Percentiles rank a stretch among this genome's conserved stretches.
Evolutionary conservation across 2,329 filamentous ascomycete genomes (phyloP).

Genomic region (Stagonosporopsis rhizophila): DNA sequence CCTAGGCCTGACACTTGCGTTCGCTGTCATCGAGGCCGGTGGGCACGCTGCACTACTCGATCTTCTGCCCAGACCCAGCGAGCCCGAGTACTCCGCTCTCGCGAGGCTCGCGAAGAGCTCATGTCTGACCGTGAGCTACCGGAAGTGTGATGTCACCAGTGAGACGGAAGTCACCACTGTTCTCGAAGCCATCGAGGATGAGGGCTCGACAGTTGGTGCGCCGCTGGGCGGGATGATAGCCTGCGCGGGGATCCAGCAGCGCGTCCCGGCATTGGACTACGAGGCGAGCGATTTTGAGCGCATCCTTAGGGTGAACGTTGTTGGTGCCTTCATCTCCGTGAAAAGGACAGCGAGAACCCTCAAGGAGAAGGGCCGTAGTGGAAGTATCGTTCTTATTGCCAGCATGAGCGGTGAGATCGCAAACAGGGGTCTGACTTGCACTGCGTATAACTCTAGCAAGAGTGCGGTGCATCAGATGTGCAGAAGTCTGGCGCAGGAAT

Average conservation of each 20-base stretch:
- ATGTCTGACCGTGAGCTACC: not conserved
- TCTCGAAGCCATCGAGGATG: not conserved
- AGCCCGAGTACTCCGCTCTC: not conserved
- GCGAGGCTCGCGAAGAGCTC: not conserved
- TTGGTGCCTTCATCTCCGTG: conserved; percentile 47
- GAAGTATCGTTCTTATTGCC: not conserved
- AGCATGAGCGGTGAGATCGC: not conserved
- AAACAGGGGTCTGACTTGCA: not conserved
- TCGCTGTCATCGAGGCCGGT: not conserved
- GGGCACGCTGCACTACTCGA: not conserved
- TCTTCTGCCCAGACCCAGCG: not conserved
- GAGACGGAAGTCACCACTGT: not conserved
- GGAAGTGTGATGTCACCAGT: not conserved
- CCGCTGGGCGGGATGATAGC: not conserved
- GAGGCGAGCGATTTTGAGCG: conserved; percentile 47
- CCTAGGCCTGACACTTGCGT: not conserved
- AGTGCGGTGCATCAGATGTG: not conserved
- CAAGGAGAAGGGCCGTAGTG: not conserved
- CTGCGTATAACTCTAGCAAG: not conserved
- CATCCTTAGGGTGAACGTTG: conserved; percentile 48
- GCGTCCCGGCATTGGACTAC: conserved; percentile 57
- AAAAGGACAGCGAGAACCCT: conserved; percentile 38
- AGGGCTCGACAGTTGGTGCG: not conserved
- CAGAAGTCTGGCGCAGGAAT: not conserved
- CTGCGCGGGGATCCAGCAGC: conserved; percentile 16